Conservation (phyloP, 148 eudicot genomes). For the Rhododendron ovatum region DNA sequence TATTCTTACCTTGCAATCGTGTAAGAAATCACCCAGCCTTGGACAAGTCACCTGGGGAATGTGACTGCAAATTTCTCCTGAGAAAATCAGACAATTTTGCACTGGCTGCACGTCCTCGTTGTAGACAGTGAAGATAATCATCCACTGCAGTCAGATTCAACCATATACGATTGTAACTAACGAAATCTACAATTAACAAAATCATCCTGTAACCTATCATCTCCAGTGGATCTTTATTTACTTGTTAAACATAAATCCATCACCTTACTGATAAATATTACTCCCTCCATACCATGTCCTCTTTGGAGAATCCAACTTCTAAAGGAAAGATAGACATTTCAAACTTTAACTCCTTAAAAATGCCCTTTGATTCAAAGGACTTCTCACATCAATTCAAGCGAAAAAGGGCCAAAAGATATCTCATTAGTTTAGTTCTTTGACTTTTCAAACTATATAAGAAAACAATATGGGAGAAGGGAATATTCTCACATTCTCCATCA, state of each 20-base stretch:
- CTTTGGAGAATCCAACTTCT: neutral
- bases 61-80: slow-evolving; percentile 44
- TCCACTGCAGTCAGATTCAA: slow-evolving; percentile 43
- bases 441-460: neutral
- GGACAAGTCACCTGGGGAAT: slow-evolving; percentile 26
- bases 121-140: slow-evolving; percentile 64
- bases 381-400: neutral
- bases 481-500: neutral
- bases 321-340: neutral
- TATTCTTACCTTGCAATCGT: neutral
- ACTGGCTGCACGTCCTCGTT: slow-evolving; percentile 72
- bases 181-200: neutral
- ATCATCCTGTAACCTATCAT: neutral
- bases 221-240: too few species aligned
- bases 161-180: neutral
- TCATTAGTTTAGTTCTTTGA: neutral
- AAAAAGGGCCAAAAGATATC: neutral
- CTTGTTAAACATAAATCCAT: too few species aligned
- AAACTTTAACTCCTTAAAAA: neutral
- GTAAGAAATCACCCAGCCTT: slow-evolving; percentile 23
- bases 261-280: neutral
- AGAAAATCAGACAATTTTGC: slow-evolving; percentile 59
- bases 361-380: neutral
- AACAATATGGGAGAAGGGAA: neutral
- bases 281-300: neutral